Evolutionary conservation across 2,329 filamentous ascomycete species (phyloP), one percentile per base, ranked within the genome.

Genomic region (Beauveria scarabaeidicola): DNA sequence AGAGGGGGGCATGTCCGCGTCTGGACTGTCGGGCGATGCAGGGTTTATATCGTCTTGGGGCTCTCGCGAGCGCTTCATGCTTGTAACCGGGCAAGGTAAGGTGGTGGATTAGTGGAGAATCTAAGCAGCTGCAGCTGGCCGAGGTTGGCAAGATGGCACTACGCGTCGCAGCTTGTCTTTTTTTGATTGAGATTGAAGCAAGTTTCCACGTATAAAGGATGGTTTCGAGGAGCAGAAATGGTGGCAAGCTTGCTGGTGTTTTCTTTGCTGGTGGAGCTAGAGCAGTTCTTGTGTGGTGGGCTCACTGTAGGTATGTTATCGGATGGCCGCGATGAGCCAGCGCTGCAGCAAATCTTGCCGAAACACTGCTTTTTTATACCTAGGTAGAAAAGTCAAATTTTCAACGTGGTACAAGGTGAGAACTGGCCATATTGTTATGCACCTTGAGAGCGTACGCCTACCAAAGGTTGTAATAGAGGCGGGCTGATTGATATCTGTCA

Each of bases 61-160:
- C 75, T 82, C 81, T 74, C 82, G 81, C 80, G 81, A 81, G 76
- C 82, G 82, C 78, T 85, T 85, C 82, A 85, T 85, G 70, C 70
- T 61, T 52, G 38, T 50, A 25, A 21, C n/a, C 48, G 48, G 13
- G 13, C 29, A 17, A 11, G 29, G 19, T 44, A 29, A 27, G 46
- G 57, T 21, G 48, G 1, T 47, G 48, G 53, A 47, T 41, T 59
- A 52, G 57, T 59, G 57, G 57, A 32, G 57, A 40, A 47, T 46
- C 1, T 43, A 23, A 3, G 21, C 5, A 40, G 43, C 2, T 58
- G 46, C 46, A 58, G 47, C 19, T 9, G 47, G 47, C 10, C 2
- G 9, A 23, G 36, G 9, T 46, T 21, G 44, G 23, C 32, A 10
- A 13, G 32, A 25, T 38, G 27, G 21, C 21, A 41, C 41, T 27